Base-by-base conservation (phyloP, 495 filamentous ascomycete species). In the Tuber magnatum region DNA sequence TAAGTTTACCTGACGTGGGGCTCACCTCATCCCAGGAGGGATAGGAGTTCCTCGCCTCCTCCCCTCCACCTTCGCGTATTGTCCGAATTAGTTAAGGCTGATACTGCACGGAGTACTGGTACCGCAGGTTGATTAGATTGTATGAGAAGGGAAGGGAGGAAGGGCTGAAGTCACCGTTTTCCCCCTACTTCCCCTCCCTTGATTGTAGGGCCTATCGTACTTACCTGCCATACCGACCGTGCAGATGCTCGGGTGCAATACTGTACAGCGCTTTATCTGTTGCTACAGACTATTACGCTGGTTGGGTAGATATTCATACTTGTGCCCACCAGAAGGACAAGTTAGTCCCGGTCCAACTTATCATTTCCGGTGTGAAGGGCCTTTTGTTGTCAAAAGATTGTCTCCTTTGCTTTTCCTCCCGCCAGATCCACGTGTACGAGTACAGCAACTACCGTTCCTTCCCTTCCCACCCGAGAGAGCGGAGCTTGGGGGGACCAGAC, bases 1-100 rank as follows among this genome's bases (percentile, higher is more conserved):
- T 65, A n/a, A n/a, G n/a, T n/a, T n/a, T n/a, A 65, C 56, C 56
- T 65, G 28, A 65, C 56, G 56, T 35, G 56, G 56, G 56, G 32
- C 56, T 65, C 56, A 65, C 56, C 56, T 65, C 56, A 65, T 65
- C 32, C 56, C 56, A n/a, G 12, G 28, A 65, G 28, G 56, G 56
- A 32, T 65, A n/a, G 56, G 56, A 6, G 28, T 16, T 32, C 28
- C 56, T 32, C 1, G n/a, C 56, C 56, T 28, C 28, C 14, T 28
- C 56, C 56, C 56, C 56, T 28, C 28, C 14, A 28, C 56, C 56
- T 8, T 65, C 28, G 28, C 16, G 6, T 12, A 32, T 10, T 61
- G n/a, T 61, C 51, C 51, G 51, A 61, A 32, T 16, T 0, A 32
- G 51, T 61, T 61, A 61, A 61, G 51, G 51, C 51, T 61, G 51